Percentiles rank a stretch among this genome's conserved stretches.
phyloP scores from a whole-genome alignment of 2,329 filamentous ascomycete genomes.

The Alternaria viburni region DNA sequence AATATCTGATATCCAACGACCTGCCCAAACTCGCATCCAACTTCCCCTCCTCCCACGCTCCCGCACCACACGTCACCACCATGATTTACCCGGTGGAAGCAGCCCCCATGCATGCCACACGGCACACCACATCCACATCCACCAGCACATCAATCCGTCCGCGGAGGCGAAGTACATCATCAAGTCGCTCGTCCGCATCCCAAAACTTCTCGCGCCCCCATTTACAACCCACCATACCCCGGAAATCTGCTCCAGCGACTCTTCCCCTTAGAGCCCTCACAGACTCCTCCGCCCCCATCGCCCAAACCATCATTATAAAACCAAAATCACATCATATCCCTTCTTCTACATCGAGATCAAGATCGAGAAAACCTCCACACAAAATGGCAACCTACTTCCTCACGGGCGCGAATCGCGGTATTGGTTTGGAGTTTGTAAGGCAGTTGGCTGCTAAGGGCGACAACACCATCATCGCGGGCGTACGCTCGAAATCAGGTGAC shows the following conservation, averaged over 20 bases:
- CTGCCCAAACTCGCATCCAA: background rate
- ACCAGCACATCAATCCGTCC: slow-evolving; percentile 1
- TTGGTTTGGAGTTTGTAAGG: slow-evolving; percentile 41
- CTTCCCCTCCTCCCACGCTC: background rate
- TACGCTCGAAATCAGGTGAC: slow-evolving; percentile 44
- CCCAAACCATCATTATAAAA: slow-evolving; percentile 2
- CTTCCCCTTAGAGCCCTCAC: slow-evolving; percentile 1
- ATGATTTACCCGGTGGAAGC: slow-evolving; percentile 22
- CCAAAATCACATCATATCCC: background rate
- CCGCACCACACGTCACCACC: slow-evolving; percentile 1
- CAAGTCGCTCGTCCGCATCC: slow-evolving; percentile 2
- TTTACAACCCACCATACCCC: background rate
- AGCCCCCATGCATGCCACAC: slow-evolving; percentile 7
- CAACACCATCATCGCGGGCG: slow-evolving; percentile 51
- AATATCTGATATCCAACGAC: background rate
- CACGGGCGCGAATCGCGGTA: slow-evolving; percentile 41
- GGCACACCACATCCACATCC: background rate
- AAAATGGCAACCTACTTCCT: slow-evolving; percentile 44
- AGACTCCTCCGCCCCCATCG: slow-evolving; percentile 7
- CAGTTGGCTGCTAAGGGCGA: slow-evolving; percentile 36
- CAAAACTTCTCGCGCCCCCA: slow-evolving; percentile 17
- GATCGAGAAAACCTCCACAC: background rate
- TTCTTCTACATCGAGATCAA: background rate
- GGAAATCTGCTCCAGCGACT: background rate
- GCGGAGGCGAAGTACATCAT: slow-evolving; percentile 17